Evolutionary conservation across 2,329 filamentous ascomycete species (phyloP).

Genomic region (Sporothrix schenckii): DNA sequence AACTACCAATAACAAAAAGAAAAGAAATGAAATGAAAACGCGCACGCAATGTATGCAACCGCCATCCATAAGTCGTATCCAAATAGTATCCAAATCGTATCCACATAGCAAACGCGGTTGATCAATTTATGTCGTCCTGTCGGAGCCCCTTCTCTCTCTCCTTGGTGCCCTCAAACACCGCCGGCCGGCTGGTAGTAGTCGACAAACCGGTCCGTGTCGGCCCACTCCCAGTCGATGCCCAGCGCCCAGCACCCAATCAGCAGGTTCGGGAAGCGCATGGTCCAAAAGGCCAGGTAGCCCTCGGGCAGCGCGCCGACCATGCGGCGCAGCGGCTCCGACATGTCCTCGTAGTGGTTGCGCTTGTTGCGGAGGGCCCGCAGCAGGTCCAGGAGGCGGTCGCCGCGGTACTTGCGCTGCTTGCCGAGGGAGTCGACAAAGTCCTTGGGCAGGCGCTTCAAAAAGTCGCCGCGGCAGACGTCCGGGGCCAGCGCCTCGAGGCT

Average conservation of each 20-base stretch:
- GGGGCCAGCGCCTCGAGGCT: slow-evolving; percentile 60
- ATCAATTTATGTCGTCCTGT: background rate
- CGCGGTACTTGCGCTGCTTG: slow-evolving; percentile 94
- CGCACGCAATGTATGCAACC: too few relatives aligned
- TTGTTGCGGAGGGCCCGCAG: slow-evolving; percentile 91
- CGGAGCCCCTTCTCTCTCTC: too few relatives aligned
- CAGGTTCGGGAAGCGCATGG: slow-evolving; percentile 73
- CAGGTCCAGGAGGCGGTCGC: slow-evolving; percentile 79
- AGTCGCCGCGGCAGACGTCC: slow-evolving; percentile 66
- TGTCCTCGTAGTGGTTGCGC: slow-evolving; percentile 96
- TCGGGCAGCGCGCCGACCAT: slow-evolving; percentile 73
- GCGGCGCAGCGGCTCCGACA: slow-evolving; percentile 75
- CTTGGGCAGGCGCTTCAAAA: slow-evolving; percentile 73
- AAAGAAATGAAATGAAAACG: too few relatives aligned
- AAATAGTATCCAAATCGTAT: too few relatives aligned
- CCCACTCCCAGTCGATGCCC: slow-evolving; percentile 66
- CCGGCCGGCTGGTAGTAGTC: slow-evolving; percentile 66
- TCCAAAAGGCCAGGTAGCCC: slow-evolving; percentile 85
- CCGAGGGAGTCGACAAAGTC: slow-evolving; percentile 87
- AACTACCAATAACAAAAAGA: too few relatives aligned
- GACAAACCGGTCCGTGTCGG: slow-evolving; percentile 66
- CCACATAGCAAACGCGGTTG: too few relatives aligned
- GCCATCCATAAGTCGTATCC: too few relatives aligned
- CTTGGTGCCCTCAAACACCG: background rate
- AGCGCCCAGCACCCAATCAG: slow-evolving; percentile 78